These are phyloP conservation scores for Fusarium torulosum DNA, from an alignment of 2,329 filamentous ascomycete species.

Conservation along the genomic window DNA sequence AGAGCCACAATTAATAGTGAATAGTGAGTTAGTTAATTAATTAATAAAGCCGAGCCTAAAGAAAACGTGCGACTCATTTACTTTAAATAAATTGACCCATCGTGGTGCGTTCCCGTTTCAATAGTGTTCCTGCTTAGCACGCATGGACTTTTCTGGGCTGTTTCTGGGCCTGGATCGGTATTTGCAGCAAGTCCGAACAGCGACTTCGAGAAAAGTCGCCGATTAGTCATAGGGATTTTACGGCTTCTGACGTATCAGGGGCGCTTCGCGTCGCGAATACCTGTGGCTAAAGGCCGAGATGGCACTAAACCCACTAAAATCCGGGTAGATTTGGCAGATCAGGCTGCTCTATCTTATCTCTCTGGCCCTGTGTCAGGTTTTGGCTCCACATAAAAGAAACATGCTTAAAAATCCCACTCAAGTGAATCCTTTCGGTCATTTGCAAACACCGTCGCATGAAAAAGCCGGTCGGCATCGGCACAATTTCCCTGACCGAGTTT, in stretches of 20 bases:
- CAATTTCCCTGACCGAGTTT: background rate
- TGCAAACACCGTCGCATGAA: background rate
- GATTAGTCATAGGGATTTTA: too few species aligned
- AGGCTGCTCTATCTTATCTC: background rate
- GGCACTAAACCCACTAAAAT: background rate
- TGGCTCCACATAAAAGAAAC: too few species aligned
- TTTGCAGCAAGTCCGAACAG: constrained; percentile 6
- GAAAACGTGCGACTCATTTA: background rate
- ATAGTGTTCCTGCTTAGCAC: background rate
- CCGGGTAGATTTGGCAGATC: constrained; percentile 3
- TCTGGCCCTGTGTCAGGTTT: background rate
- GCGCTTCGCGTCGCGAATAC: too few species aligned
- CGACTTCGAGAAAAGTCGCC: background rate
- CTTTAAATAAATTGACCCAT: constrained; percentile 22
- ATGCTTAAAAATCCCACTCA: background rate
- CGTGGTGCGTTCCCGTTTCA: constrained; percentile 1
- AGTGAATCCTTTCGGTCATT: background rate
- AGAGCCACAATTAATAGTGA: constrained; percentile 1
- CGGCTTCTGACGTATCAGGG: too few species aligned
- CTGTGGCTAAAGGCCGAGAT: constrained; percentile 1
- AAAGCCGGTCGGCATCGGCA: too few species aligned
- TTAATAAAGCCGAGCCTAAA: constrained; percentile 2
- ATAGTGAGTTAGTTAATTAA: background rate
- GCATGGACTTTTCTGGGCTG: background rate
- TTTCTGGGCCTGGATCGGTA: background rate